A percentile compares a stretch with the other conserved stretches of the same genome.
These are phyloP conservation scores for Hypholoma sublateritium DNA, from an alignment of 768 basidiomycete species.

Conservation along the genomic window DNA sequence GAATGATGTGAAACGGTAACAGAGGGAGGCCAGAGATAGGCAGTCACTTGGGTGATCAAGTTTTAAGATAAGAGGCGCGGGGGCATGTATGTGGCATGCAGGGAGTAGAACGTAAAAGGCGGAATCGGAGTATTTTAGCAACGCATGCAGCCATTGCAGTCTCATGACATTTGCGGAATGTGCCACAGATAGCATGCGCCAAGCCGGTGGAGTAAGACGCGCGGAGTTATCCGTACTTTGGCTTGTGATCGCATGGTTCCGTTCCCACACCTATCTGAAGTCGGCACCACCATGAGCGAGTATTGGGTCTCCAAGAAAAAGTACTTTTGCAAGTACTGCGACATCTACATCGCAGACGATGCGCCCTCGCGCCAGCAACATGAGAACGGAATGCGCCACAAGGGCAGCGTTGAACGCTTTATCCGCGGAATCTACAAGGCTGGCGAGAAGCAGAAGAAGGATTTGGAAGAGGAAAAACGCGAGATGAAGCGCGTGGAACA, in stretches of 20 bases:
- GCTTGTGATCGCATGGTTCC: no score
- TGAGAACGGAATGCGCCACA: constrained; percentile 91
- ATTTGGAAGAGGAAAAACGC: constrained; percentile 79
- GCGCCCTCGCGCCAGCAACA: constrained; percentile 88
- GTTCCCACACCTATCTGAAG: background rate
- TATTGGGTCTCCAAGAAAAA: constrained; percentile 93
- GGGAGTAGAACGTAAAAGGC: no score
- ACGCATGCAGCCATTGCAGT: no score
- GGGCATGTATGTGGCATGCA: no score
- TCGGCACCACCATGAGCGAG: constrained; percentile 64
- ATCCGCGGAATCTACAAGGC: constrained; percentile 91
- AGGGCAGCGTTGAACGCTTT: constrained; percentile 91
- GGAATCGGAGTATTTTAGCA: no score
- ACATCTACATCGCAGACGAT: constrained; percentile 96
- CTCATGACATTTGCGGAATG: no score
- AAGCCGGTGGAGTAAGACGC: background rate
- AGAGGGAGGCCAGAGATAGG: no score
- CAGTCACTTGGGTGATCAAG: no score
- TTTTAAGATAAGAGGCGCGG: no score
- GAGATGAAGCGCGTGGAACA: constrained; percentile 87
- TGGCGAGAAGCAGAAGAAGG: constrained; percentile 85
- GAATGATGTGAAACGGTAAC: no score
- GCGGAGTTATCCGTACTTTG: background rate
- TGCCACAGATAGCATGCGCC: background rate
- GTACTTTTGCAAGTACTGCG: constrained; percentile 97